Evolutionary conservation across 495 filamentous ascomycete genomes (phyloP).

Genomic region (Evansstolkia leycettana): DNA sequence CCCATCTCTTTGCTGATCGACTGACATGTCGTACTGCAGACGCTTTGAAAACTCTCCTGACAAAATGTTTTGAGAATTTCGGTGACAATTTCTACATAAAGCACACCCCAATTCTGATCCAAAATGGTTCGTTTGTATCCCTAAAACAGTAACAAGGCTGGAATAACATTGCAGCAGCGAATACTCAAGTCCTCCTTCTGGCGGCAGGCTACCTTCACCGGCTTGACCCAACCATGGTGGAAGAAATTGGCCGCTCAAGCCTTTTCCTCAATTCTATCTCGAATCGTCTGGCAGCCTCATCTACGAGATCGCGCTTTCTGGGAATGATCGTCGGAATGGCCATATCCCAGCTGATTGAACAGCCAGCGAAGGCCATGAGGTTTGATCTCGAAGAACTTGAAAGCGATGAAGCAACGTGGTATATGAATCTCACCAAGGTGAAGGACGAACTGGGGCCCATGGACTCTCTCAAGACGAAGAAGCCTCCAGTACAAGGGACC

Average conservation of each 20-base stretch:
- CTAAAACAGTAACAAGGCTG: background rate
- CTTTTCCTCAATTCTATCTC: slow-evolving; percentile 67
- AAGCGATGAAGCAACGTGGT: slow-evolving; percentile 63
- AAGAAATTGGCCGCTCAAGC: slow-evolving; percentile 54
- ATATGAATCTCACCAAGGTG: slow-evolving; percentile 50
- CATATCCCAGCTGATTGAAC: slow-evolving; percentile 70
- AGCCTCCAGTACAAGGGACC: slow-evolving; percentile 1
- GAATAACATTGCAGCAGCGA: slow-evolving; percentile 36
- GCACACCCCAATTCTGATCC: slow-evolving; percentile 66
- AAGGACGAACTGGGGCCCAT: slow-evolving; percentile 53
- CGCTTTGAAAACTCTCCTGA: slow-evolving; percentile 43
- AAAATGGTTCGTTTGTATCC: slow-evolving; percentile 54
- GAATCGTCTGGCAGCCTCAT: slow-evolving; percentile 70
- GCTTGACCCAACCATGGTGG: slow-evolving; percentile 43
- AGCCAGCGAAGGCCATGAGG: slow-evolving; percentile 56
- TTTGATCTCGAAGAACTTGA: slow-evolving; percentile 77
- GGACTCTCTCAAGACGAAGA: slow-evolving; percentile 27
- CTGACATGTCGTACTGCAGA: slow-evolving; percentile 15
- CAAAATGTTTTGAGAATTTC: slow-evolving; percentile 59
- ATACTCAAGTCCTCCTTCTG: slow-evolving; percentile 68
- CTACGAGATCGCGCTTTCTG: slow-evolving; percentile 62
- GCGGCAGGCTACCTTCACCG: slow-evolving; percentile 64
- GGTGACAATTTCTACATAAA: slow-evolving; percentile 79
- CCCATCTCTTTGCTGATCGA: no score
- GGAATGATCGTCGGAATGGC: slow-evolving; percentile 83